Base-by-base conservation (phyloP, 768 basidiomycete genomes). In the Serendipita vermifera region DNA sequence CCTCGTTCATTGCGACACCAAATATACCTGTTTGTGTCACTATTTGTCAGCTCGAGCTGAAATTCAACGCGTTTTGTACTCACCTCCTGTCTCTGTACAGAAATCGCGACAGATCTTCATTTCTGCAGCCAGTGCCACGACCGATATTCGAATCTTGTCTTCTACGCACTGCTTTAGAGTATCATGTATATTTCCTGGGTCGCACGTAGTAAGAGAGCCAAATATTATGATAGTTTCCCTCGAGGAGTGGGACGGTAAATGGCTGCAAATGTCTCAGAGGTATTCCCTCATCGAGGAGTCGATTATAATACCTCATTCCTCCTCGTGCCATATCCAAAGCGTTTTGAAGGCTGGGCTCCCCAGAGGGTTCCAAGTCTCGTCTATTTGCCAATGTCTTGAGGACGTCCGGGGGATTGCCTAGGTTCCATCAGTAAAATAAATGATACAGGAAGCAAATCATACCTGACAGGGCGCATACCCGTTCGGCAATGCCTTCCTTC, bases 1-100 rank as follows among this genome's bases (percentile, higher is more conserved):
- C 90, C 69, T 99, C 96, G 68, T 98, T 96, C 74, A 97, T 79
- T 0, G 91, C 96, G n/a, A 99, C 96, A 17, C 89, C 89, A 66
- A 97, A 98, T 11, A 65, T 64, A 2, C 70, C 70, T 68, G 81
- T 79, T 60, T 43, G 29, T 36, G 54, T n/a, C n/a, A n/a, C n/a
- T n/a, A n/a, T n/a, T n/a, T 59, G 56, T 22, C 26, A 17, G 20
- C 24, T 24, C 39, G 54, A 56, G 54, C 3, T 38, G 39, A 20
- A 48, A 31, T 27, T 33, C 53, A 22, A 17, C 14, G 31, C 11
- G 20, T 33, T 6, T 13, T 5, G 7, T n/a, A 68, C 80, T 54
- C 60, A 90, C 96, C 96, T 58, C 89, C 88, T 1, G 94, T 93
- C 67, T 87, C 85, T 55, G 90, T 87, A 62, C 85, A 87, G 20